These are phyloP conservation scores for Choiromyces venosus DNA, from an alignment of 495 filamentous ascomycete species.

Conservation along the genomic window DNA sequence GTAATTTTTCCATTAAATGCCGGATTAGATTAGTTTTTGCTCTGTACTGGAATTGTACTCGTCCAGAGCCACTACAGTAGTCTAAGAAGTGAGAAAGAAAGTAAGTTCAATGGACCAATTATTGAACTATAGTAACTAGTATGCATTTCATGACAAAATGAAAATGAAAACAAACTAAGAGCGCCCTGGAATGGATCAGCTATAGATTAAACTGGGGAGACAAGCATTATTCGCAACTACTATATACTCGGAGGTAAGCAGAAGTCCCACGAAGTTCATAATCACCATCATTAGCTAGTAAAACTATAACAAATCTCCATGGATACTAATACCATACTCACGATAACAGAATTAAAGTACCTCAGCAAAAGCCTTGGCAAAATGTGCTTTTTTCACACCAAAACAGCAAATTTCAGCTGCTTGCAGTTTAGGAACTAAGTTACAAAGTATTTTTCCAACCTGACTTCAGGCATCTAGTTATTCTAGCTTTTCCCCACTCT, in stretches of 20 bases:
- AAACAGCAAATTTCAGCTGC: too few relatives aligned
- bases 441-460: too few relatives aligned
- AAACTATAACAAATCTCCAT: background rate
- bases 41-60: background rate
- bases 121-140: too few relatives aligned
- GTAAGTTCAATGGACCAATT: too few relatives aligned
- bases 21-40: background rate
- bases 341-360: background rate
- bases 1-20: background rate
- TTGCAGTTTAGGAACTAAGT: too few relatives aligned
- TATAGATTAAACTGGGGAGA: background rate
- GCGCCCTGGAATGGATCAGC: background rate
- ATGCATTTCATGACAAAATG: background rate
- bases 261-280: background rate
- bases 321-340: background rate
- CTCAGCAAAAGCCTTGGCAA: too few relatives aligned
- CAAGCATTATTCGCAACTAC: background rate
- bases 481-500: too few relatives aligned
- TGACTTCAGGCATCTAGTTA: too few relatives aligned
- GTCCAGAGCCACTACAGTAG: too few relatives aligned
- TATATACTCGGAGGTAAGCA: background rate
- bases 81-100: too few relatives aligned
- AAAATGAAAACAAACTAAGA: background rate
- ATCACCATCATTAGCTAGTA: background rate
- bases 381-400: too few relatives aligned